Conservation (phyloP, 176 grass and related monocot genomes). For the Eremochloa ophiuroides region DNA sequence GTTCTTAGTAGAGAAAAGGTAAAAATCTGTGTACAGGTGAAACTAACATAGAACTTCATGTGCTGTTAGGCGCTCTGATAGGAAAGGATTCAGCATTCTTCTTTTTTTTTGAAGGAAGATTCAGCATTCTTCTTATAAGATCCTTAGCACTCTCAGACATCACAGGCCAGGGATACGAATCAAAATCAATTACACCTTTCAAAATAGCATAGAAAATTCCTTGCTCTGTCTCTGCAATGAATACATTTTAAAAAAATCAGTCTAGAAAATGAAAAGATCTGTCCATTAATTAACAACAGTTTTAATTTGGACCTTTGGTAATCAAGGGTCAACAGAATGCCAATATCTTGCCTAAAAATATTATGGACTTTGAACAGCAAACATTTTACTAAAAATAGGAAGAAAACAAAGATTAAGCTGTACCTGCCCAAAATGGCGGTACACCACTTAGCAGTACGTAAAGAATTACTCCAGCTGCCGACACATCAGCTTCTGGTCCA, state of each 20-base stretch:
- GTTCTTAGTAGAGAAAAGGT: background rate
- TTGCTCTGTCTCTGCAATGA: slow-evolving; percentile 46
- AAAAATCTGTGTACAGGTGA: background rate
- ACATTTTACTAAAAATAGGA: no score
- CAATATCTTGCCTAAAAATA: background rate
- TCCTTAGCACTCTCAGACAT: slow-evolving; percentile 59
- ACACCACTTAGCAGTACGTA: no score
- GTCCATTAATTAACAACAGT: background rate
- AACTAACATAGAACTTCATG: slow-evolving; percentile 53
- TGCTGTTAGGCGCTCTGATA: slow-evolving; percentile 28
- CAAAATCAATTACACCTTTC: slow-evolving; percentile 58
- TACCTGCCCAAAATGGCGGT: no score
- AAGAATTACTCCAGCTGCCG: no score
- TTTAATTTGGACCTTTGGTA: background rate
- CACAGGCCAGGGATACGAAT: slow-evolving; percentile 61
- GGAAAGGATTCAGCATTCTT: slow-evolving; percentile 46
- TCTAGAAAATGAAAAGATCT: background rate
- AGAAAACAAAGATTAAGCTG: no score
- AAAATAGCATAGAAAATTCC: slow-evolving; percentile 64
- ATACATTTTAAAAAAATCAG: slow-evolving; percentile 6
- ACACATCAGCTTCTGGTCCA: no score
- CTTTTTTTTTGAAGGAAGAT: slow-evolving; percentile 26
- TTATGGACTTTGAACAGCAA: background rate
- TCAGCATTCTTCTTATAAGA: slow-evolving; percentile 57
- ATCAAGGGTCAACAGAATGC: background rate